phyloP scores from a whole-genome alignment of 345 rosid species.

The Eucalyptus cladocalyx region DNA sequence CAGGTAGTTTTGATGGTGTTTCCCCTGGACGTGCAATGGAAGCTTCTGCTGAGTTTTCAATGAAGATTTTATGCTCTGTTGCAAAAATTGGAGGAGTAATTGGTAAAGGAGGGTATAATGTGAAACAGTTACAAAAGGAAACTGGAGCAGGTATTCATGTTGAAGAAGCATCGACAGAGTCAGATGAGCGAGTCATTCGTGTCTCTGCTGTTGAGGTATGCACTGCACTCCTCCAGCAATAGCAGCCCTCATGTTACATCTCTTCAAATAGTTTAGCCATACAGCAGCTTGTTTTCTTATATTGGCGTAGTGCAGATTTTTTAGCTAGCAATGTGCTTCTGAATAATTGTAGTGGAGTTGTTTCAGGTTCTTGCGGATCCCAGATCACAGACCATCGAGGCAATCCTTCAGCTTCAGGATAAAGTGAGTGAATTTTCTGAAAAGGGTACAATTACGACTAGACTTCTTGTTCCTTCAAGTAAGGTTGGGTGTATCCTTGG shows the following conservation, averaged over 20 bases:
- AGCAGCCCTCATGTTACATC: not conserved
- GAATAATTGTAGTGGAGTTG: conserved; percentile 9
- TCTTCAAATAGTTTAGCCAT: not conserved
- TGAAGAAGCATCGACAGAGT: conserved; percentile 28
- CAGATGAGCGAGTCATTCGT: conserved; percentile 36
- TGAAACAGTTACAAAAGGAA: conserved; percentile 37
- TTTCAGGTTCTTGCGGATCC: conserved; percentile 31
- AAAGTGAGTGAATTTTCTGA: conserved; percentile 35
- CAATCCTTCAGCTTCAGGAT: conserved; percentile 45
- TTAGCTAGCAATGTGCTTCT: not conserved
- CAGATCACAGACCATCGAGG: conserved; percentile 40
- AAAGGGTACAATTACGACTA: conserved; percentile 25
- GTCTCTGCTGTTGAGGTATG: conserved; percentile 45
- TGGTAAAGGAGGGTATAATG: conserved; percentile 51
- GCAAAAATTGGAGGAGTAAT: conserved; percentile 52
- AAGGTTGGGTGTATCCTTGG: conserved; percentile 57
- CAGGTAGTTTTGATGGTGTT: conserved; percentile 14
- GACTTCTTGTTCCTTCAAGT: conserved; percentile 48
- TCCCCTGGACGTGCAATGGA: conserved; percentile 27
- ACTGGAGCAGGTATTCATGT: conserved; percentile 45
- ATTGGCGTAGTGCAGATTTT: not conserved
- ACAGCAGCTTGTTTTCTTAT: not conserved
- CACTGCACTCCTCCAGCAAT: not conserved
- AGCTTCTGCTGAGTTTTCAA: conserved; percentile 38
- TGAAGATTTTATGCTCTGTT: conserved; percentile 38